These are phyloP conservation scores for Boletus hoseneyae DNA, from an alignment of 1,284 basidiomycete species.

Conservation along the genomic window DNA sequence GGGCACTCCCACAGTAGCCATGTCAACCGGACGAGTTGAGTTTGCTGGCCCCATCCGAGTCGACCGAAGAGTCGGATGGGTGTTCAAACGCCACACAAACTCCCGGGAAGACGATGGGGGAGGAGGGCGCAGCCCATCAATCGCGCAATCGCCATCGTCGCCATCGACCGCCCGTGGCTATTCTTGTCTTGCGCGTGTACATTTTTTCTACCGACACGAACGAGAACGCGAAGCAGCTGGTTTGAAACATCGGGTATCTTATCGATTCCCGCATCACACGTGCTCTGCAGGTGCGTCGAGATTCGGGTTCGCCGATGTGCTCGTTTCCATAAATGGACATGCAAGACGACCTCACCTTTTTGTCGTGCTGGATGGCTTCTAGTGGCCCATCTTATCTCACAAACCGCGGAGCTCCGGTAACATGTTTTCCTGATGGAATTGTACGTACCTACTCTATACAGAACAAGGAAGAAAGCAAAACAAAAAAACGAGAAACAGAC, in stretches of 20 bases:
- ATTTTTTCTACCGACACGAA: constrained; percentile 3
- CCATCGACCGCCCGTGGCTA: constrained; percentile 15
- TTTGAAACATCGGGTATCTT: constrained; percentile 28
- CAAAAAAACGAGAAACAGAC: not conserved
- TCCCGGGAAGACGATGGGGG: constrained; percentile 2
- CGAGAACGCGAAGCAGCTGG: not conserved
- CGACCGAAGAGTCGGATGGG: constrained; percentile 12
- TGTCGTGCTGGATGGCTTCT: constrained; percentile 12
- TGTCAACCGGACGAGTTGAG: constrained; percentile 21
- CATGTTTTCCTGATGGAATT: constrained; percentile 7
- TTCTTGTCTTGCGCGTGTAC: constrained; percentile 10
- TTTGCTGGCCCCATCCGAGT: not conserved
- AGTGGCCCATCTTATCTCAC: not conserved
- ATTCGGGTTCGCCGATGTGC: constrained; percentile 18
- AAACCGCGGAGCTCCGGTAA: constrained; percentile 33
- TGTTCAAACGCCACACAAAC: constrained; percentile 18
- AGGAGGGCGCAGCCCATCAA: constrained; percentile 10
- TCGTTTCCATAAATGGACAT: not conserved
- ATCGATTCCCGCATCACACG: constrained; percentile 24
- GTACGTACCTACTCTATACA: constrained; percentile 16
- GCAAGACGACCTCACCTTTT: constrained; percentile 11
- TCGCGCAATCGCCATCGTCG: constrained; percentile 1
- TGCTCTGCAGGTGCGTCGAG: constrained; percentile 15
- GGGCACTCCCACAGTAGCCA: constrained; percentile 26
- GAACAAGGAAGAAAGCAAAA: constrained; percentile 1